Conservation (phyloP, 306 rosid species). For the Pterocarpus santalinus region DNA sequence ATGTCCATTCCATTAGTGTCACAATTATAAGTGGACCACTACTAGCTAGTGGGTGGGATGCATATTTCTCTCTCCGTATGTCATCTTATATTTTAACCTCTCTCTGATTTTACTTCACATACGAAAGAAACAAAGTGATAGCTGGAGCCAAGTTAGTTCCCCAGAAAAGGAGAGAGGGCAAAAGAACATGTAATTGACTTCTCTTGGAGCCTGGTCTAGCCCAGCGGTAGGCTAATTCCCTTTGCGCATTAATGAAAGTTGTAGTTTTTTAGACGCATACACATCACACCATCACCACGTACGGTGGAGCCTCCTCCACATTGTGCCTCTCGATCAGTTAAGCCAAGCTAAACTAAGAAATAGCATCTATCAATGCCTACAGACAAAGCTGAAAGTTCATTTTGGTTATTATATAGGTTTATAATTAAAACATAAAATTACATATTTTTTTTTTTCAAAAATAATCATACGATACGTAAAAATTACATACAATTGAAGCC, state of each 20-base stretch:
- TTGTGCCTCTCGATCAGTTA: no score
- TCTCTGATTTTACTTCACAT: neutral
- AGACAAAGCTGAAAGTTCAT: no score
- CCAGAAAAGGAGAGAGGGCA: neutral
- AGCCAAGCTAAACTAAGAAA: no score
- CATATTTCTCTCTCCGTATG: neutral
- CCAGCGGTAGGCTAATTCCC: neutral
- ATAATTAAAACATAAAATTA: no score
- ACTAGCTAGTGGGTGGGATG: neutral
- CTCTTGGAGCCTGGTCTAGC: neutral
- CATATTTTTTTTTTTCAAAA: no score
- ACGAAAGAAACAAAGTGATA: constrained; percentile 15
- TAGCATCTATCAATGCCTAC: no score
- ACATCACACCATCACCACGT: no score
- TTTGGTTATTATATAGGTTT: no score
- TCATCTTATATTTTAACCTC: neutral
- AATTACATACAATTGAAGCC: no score
- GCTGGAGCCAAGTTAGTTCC: constrained; percentile 21
- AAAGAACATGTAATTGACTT: neutral
- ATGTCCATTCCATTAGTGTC: neutral
- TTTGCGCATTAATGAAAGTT: neutral
- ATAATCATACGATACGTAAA: no score
- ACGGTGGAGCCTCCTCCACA: no score
- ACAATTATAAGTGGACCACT: neutral
- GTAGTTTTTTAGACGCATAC: neutral